Conservation (phyloP, 495 filamentous ascomycete species). For the Penicillium coffeae region DNA sequence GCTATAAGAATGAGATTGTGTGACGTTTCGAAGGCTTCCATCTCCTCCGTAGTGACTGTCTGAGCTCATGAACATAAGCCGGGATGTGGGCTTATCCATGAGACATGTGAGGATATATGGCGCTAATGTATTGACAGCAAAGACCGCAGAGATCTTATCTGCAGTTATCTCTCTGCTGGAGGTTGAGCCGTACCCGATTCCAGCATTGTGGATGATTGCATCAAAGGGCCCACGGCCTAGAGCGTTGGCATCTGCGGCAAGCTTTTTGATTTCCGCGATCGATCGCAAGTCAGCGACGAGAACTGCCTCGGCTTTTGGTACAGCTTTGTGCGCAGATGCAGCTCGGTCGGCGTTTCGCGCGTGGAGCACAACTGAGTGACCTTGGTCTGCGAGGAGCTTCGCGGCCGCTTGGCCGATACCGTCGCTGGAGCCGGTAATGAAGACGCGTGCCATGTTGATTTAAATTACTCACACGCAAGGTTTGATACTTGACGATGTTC, state of each 20-base stretch:
- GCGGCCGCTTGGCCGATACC: conserved; percentile 50
- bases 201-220: conserved; percentile 58
- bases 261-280: conserved; percentile 49
- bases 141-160: conserved; percentile 48
- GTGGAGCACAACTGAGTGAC: conserved; percentile 55
- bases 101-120: conserved; percentile 55
- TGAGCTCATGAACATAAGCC: conserved; percentile 51
- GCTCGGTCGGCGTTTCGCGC: conserved; percentile 51
- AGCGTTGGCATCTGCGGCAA: conserved; percentile 48
- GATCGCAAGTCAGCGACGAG: conserved; percentile 50
- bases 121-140: conserved; percentile 55
- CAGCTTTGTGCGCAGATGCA: conserved; percentile 35
- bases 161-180: conserved; percentile 30
- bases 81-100: conserved; percentile 45
- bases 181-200: conserved; percentile 36
- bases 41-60: conserved; percentile 48
- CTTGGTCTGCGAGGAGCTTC: conserved; percentile 44
- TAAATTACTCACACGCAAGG: not conserved
- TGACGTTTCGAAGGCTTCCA: conserved; percentile 36
- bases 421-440: conserved; percentile 52
- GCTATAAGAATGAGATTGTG: conserved; percentile 35
- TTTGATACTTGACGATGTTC: not conserved
- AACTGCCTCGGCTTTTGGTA: conserved; percentile 46
- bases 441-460: conserved; percentile 47
- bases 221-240: conserved; percentile 44